Conservation (phyloP, 2,329 filamentous ascomycete genomes). For the Amphichorda felina region DNA sequence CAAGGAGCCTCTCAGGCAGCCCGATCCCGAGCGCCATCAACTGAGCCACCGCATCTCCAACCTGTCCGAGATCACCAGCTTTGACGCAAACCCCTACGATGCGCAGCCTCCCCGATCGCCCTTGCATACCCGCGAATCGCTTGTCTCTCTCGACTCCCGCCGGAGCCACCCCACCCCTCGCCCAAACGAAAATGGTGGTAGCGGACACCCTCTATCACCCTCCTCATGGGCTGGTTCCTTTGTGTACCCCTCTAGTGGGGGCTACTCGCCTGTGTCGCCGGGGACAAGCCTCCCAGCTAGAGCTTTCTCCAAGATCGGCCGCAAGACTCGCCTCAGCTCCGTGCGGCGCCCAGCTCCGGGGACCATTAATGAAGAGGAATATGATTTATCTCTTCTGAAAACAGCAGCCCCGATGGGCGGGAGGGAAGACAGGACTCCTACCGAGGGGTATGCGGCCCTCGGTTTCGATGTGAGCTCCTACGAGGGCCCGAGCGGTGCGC, state of each 20-base stretch:
- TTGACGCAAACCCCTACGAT: constrained; percentile 14
- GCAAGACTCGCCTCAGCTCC: not conserved
- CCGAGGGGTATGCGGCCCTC: constrained; percentile 13
- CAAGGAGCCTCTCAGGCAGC: constrained; percentile 14
- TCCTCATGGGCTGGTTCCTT: not conserved
- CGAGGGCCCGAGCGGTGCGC: constrained; percentile 29
- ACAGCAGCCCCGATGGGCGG: constrained; percentile 26
- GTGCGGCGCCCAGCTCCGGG: constrained; percentile 9
- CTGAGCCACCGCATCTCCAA: constrained; percentile 20
- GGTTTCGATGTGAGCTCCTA: constrained; percentile 34
- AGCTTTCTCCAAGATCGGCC: not conserved
- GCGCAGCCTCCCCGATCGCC: constrained; percentile 7
- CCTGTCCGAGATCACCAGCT: constrained; percentile 19
- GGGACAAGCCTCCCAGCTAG: not conserved
- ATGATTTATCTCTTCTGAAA: constrained; percentile 28
- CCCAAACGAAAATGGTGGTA: constrained; percentile 4
- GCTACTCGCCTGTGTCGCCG: constrained; percentile 14
- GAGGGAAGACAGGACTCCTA: constrained; percentile 17
- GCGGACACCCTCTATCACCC: not conserved
- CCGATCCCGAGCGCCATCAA: constrained; percentile 5
- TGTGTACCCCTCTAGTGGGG: constrained; percentile 4
- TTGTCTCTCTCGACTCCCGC: constrained; percentile 25
- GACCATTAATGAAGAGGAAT: constrained; percentile 25
- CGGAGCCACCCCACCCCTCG: constrained; percentile 2
- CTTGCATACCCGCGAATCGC: constrained; percentile 22